Percentiles rank a stretch among this genome's conserved stretches.
These are phyloP conservation scores for Globisporangium sylvaticum DNA, from an alignment of 352 stramenopile genomes.

Conservation along the genomic window DNA sequence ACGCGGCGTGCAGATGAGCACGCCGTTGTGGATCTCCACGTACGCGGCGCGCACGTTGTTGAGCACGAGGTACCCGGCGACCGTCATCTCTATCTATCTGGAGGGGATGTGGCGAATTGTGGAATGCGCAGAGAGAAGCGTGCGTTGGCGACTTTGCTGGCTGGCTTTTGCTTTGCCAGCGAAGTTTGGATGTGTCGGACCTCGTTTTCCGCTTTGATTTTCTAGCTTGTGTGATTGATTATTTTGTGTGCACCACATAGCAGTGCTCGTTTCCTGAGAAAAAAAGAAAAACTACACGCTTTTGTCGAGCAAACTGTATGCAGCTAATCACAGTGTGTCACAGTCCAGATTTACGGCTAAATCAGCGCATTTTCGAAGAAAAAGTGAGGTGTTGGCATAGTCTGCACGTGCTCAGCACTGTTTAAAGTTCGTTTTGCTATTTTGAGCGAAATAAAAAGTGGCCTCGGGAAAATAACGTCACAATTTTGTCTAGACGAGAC, in stretches of 20 bases:
- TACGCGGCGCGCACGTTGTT: slow-evolving; percentile 48
- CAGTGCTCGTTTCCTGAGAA: not conserved
- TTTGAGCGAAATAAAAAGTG: not conserved
- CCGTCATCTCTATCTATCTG: slow-evolving; percentile 35
- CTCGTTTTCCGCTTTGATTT: not conserved
- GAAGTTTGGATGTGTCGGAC: not conserved
- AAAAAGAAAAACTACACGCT: not conserved
- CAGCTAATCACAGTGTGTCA: not conserved
- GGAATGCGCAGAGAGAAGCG: not conserved
- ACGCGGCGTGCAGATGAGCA: slow-evolving; percentile 38
- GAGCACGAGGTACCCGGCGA: slow-evolving; percentile 63
- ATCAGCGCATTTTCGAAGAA: not conserved
- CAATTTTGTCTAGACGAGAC: not conserved
- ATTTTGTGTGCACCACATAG: not conserved
- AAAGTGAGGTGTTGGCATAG: not conserved
- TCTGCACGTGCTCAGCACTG: not conserved
- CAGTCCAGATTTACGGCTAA: not conserved
- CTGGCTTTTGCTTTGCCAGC: not conserved
- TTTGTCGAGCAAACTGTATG: not conserved
- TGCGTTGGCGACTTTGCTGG: not conserved
- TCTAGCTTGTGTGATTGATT: not conserved
- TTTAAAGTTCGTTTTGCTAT: not conserved
- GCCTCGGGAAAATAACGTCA: not conserved
- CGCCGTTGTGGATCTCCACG: slow-evolving; percentile 55
- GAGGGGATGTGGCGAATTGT: not conserved